Percentiles rank a stretch among this genome's conserved stretches.
Conservation (phyloP, 2,329 filamentous ascomycete genomes). For the Paracorniculantispora psalliotae region DNA sequence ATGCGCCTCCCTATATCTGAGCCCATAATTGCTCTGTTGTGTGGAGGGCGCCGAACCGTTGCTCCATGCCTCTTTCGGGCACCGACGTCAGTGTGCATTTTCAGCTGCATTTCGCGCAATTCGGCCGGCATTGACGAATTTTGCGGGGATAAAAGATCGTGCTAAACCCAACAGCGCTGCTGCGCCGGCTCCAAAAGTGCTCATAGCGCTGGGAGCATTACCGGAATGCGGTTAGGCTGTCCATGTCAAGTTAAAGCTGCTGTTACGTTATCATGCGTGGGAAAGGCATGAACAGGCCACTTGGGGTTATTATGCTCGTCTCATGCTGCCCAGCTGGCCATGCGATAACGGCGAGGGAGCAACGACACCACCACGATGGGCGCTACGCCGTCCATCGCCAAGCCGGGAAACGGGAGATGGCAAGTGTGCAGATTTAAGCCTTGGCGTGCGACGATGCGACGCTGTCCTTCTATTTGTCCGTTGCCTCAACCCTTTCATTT, state of each 20-base stretch:
- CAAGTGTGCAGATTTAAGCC: neutral
- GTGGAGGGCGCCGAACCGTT: neutral
- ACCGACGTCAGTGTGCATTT: slow-evolving; percentile 2
- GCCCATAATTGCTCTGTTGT: neutral
- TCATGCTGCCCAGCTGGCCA: neutral
- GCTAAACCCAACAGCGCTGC: neutral
- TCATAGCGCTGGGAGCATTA: neutral
- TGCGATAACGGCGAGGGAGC: neutral
- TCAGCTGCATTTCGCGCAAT: slow-evolving; percentile 4
- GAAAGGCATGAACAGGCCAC: neutral
- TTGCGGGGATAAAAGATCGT: neutral
- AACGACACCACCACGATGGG: neutral
- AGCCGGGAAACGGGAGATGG: neutral
- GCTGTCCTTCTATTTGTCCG: neutral
- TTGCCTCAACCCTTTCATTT: neutral
- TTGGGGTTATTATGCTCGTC: neutral
- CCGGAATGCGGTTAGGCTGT: neutral
- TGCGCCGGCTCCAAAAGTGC: neutral
- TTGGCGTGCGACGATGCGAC: neutral
- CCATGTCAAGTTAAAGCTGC: neutral
- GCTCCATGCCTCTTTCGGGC: neutral
- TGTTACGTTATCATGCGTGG: neutral
- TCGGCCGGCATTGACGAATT: slow-evolving; percentile 4
- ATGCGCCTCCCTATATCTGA: neutral
- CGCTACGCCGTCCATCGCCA: slow-evolving; percentile 1